phyloP scores from a whole-genome alignment of 78 protist species.

The Corallochytrium limacisporum region DNA sequence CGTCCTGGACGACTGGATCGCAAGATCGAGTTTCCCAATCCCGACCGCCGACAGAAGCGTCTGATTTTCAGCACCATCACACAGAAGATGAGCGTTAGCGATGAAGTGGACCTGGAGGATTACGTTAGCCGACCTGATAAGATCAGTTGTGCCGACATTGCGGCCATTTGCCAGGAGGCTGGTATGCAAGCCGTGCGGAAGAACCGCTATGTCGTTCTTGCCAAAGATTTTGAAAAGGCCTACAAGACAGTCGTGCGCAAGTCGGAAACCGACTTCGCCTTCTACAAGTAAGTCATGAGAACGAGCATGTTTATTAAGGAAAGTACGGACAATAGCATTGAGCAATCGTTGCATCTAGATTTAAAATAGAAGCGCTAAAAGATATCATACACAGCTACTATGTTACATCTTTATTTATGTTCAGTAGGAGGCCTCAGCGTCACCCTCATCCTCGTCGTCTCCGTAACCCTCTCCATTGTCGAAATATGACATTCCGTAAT shows the following conservation, averaged over 20 bases:
- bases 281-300: conserved; percentile 29
- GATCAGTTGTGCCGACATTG: conserved; percentile 91
- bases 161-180: conserved; percentile 95
- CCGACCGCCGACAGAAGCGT: conserved; percentile 97
- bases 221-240: conserved; percentile 91
- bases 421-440: too few relatives aligned
- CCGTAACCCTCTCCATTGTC: too few relatives aligned
- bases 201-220: conserved; percentile 91
- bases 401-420: too few relatives aligned
- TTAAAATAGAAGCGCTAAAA: too few relatives aligned
- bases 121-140: conserved; percentile 91
- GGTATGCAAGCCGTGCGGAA: conserved; percentile 99
- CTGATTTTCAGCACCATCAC: conserved; percentile 84
- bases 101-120: conserved; percentile 99
- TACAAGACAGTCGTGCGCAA: conserved; percentile 16
- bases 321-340: too few relatives aligned
- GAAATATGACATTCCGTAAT: too few relatives aligned
- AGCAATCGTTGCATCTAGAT: too few relatives aligned
- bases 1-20: conserved; percentile 99
- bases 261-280: conserved; percentile 11
- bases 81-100: conserved; percentile 89
- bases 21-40: conserved; percentile 34
- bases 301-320: too few relatives aligned
- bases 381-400: too few relatives aligned
- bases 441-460: too few relatives aligned